Base-by-base conservation (phyloP, 2,329 filamentous ascomycete genomes). In the Helotiales sp. region DNA sequence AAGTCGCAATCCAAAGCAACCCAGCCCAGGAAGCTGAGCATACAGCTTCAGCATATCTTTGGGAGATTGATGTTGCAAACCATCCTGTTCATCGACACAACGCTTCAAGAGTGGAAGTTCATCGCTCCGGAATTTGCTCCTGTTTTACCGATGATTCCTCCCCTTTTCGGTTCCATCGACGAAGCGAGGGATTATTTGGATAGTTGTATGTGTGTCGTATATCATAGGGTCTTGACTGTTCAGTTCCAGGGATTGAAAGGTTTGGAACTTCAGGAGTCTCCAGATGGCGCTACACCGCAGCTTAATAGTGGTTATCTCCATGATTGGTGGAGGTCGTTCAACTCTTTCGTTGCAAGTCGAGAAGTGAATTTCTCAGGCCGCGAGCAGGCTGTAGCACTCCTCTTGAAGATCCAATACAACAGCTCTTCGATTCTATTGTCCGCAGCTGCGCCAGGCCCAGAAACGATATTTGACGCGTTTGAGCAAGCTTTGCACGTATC, bases 61-160 rank as follows among this genome's bases (percentile, higher is more conserved):
- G 46, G 27, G 9, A 48, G 46, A 30, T 17, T 48, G 46, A 48
- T 48, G 46, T 17, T 48, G n/a, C 46, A 48, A 22, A 48, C 27
- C 17, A 29, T 48, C 27, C 10, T 48, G 30, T 48, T 48, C 27
- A n/a, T 48, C 27, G 24, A 48, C 15, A 48, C 46, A 15, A 27
- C 30, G 15, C 46, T 27, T 15, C 10, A 10, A n/a, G 46, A 48
- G 19, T 48, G 46, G 46, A 48, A 48, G 30, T 48, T 48, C 19
- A 15, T 48, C 46, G 19, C 15, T 7, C 27, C 46, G 15, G 27
- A 8, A 3, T 48, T 48, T 15, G 31, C 46, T 31, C 46, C 46
- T 27, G 46, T 19, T 4, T 17, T 48, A 5, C 46, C 46, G 17
- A 31, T 10, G 27, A 17, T 48, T 3, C 24, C 46, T 10, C 19